Base-by-base conservation (phyloP, 768 basidiomycete genomes). In the Glaciozyma antarctica region DNA sequence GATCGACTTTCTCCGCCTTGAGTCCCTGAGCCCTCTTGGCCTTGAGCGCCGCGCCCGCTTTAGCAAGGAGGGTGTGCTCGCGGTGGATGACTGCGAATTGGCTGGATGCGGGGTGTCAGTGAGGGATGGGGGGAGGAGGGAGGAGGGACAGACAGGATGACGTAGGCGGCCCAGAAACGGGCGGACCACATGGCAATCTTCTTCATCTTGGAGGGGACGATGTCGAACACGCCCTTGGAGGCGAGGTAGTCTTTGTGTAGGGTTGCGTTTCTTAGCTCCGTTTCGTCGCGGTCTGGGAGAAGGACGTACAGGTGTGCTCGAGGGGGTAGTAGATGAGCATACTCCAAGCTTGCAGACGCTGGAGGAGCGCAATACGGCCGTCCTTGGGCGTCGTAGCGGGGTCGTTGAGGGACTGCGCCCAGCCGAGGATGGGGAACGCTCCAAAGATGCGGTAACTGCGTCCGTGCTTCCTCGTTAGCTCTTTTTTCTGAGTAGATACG, bases 151-250 rank as follows among this genome's bases (percentile, higher is more conserved):
- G 88, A 89, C 55, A 93, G 82, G 38, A 86, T 68, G 49, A 89
- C 80, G 72, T 92, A 92, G 28, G 82, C 75, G 2, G 85, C 86
- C 90, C 89, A 93, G 75, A 85, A 87, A 26, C 90, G 84, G 61
- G 81, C 83, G 19, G 88, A 89, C 87, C 86, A 88, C 60, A 85
- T 70, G 5, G 81, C 79, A 47, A 90, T 63, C 41, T 56, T 52
- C 22, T 58, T 43, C n/a, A 65, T 65, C 38, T 52, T 65, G 4
- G 43, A 28, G 0, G 65, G 54, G 22, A 43, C 15, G 38, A 71
- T 48, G 8, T 65, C 62, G 47, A 71, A 65, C 26, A 74, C 65
- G 21, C 69, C 63, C 60, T 74, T 72, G 6, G 54, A 54, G 6
- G 73, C 73, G 58, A 74, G 71, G 60, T 71, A 74, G 56, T 72